phyloP scores from a whole-genome alignment of 2,329 filamentous ascomycete genomes.

The Fusarium sp. region DNA sequence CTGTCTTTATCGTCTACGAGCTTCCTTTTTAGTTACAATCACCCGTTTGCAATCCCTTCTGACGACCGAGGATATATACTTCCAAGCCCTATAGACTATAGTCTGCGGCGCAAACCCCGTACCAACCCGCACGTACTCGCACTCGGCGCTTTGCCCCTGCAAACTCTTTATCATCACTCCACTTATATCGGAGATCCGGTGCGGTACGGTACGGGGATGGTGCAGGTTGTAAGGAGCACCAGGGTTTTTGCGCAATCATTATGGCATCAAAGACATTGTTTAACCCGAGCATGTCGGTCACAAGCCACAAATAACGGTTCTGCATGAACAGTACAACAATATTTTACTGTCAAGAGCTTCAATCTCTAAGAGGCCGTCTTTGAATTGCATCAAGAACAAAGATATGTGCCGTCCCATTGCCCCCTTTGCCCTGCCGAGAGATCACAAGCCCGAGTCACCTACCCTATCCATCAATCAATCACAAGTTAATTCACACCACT shows the following conservation, averaged over 20 bases:
- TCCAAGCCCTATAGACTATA: neutral
- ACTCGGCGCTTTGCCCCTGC: conserved; percentile 22
- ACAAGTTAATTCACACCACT: conserved; percentile 32
- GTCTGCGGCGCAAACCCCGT: conserved; percentile 7
- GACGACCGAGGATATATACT: neutral
- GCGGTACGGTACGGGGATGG: neutral
- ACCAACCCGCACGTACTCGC: conserved; percentile 6
- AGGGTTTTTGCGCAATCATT: neutral
- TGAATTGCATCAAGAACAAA: neutral
- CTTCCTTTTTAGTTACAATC: neutral
- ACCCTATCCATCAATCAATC: conserved; percentile 15
- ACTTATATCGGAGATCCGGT: conserved; percentile 36
- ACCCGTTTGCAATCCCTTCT: neutral
- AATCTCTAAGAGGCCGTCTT: neutral
- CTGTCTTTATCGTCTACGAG: neutral
- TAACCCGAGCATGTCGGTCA: conserved; percentile 5
- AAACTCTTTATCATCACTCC: conserved; percentile 26
- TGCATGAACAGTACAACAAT: neutral
- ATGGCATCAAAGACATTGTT: conserved; percentile 9
- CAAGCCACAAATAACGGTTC: conserved; percentile 8
- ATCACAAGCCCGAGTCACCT: conserved; percentile 6
- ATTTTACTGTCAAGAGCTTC: neutral
- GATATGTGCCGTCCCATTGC: neutral
- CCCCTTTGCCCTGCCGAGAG: conserved; percentile 5
- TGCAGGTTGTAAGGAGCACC: neutral